A percentile compares a stretch with the other conserved stretches of the same genome.
Conservation (phyloP, 768 basidiomycete species). For the Termitomyces sp. region DNA sequence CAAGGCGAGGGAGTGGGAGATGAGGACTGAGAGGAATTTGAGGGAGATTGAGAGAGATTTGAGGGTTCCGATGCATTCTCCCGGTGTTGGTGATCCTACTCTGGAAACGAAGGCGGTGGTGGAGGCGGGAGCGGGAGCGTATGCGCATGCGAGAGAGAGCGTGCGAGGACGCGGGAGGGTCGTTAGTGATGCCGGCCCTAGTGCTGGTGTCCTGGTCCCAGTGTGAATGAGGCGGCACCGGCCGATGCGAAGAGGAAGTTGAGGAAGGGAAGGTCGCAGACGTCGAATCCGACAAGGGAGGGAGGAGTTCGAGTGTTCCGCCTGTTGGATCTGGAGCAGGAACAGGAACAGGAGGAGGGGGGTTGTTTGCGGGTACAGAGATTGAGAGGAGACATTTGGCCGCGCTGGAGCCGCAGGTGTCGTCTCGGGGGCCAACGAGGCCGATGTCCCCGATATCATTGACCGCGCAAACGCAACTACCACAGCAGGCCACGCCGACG, state of each 20-base stretch:
- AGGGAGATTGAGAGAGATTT: slow-evolving; percentile 14
- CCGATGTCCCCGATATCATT: not conserved
- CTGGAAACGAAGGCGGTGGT: too few relatives aligned
- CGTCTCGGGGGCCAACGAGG: not conserved
- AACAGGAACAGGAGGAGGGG: not conserved
- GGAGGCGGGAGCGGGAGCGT: too few relatives aligned
- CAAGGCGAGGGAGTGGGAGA: slow-evolving; percentile 21
- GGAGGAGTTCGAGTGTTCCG: slow-evolving; percentile 7
- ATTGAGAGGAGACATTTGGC: slow-evolving; percentile 1
- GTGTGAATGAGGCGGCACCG: not conserved
- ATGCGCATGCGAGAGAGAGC: slow-evolving; percentile 10
- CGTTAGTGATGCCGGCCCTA: slow-evolving; percentile 22
- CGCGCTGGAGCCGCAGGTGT: not conserved
- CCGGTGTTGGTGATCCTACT: not conserved
- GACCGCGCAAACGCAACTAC: not conserved
- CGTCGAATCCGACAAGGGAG: not conserved
- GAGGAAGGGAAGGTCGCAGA: not conserved
- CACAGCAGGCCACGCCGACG: not conserved
- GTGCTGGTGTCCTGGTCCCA: too few relatives aligned
- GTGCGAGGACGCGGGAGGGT: slow-evolving; percentile 17
- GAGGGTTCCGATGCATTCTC: not conserved
- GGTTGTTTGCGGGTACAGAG: slow-evolving; percentile 6
- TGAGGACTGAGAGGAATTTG: slow-evolving; percentile 24
- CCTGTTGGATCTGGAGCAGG: too few relatives aligned
- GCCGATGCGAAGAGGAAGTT: slow-evolving; percentile 2